Evolutionary conservation across 108 stramenopile species (phyloP), one percentile per base, ranked within the genome.

Genomic region (Nannochloropsis gaditana): DNA sequence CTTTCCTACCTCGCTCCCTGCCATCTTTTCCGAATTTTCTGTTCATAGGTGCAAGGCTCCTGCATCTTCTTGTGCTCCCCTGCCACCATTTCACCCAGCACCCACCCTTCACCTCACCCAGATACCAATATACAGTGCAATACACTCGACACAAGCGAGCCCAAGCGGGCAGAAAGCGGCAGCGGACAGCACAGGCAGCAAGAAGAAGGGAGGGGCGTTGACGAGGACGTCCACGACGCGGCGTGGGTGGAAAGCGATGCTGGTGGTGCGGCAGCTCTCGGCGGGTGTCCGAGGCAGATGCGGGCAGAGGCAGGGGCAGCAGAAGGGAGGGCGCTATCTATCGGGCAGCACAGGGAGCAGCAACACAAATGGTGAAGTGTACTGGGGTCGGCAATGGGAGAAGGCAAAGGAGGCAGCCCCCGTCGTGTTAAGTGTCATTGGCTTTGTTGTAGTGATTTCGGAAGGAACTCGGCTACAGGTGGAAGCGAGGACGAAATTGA

Each of bases 151-250:
- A 11, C 47, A 50, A 50, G 47, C 47, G 47, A 50, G 11, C 47
- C 47, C 47, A 50, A 50, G 47, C 47, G 47, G 47, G 47, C 47
- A 50, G 47, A 11, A 50, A 50, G 47, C 47, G 47, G 47, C 47
- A 50, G 47, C 47, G 47, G 47, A 50, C 47, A 11, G 47, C 47
- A 50, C 47, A 50, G 47, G 47, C 47, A 50, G 47, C 47, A 50
- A 50, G 47, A 50, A 11, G 11, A 50, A 11, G 47, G 47, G 47
- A 50, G 11, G 47, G 11, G 47, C 47, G 47, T 10, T 11, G 47
- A 50, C 47, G 47, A 50, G 47, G 47, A 50, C 47, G 47, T 50
- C 47, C 47, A 50, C 47, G 47, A 50, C 10, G 11, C 47, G n/a
- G n/a, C n/a, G n/a, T n/a, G n/a, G n/a, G n/a, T n/a, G n/a, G 11